Evolutionary conservation across 306 rosid genomes (phyloP), one percentile per base, ranked within the genome.

Genomic region (Geum urbanum): DNA sequence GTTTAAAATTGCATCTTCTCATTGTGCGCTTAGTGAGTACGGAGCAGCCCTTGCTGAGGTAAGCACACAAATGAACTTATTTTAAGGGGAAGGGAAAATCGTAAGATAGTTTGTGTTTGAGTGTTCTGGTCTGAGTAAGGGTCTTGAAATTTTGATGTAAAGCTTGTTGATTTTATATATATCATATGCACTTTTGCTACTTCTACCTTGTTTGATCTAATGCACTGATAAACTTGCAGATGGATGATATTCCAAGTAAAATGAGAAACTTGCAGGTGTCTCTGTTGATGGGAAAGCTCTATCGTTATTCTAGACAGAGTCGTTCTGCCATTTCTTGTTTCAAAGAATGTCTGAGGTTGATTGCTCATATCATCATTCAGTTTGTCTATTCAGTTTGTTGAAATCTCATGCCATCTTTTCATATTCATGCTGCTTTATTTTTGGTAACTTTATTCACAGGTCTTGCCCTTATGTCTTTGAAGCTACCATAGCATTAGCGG

Each of bases 331-430:
- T 86, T 80, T 66, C 91, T 77, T 87, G 87, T 83, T 95, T 88
- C 87, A 95, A 95, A 85, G 99, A 95, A 75, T 91, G 99, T 78
- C 78, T 95, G 69, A 91, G 99, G 99, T 95, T 78, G 49, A 51
- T 67, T 66, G 68, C 63, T 63, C 43, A 44, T 46, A 60, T 51
- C 50, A 32, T 14, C 54, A 19, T 71, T 71, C 44, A 65, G 63
- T 74, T 79, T 24, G 14, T 79, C 32, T 56, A 57, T 48, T 68
- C 49, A 64, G 69, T 64, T 64, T 64, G 18, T 64, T 7, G 40
- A 18, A 16, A 14, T 60, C 37, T 14, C 41, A n/a, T 62, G 6
- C 56, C 37, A 14, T 78, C 59, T 20, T 75, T 77, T 62, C 61
- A 71, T 32, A 77, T 61, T 58, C 73, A 73, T 48, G 35, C 22